Percentiles rank a stretch among this genome's conserved stretches.
phyloP scores from a whole-genome alignment of 768 basidiomycete species.

The Termitomyces sp. region DNA sequence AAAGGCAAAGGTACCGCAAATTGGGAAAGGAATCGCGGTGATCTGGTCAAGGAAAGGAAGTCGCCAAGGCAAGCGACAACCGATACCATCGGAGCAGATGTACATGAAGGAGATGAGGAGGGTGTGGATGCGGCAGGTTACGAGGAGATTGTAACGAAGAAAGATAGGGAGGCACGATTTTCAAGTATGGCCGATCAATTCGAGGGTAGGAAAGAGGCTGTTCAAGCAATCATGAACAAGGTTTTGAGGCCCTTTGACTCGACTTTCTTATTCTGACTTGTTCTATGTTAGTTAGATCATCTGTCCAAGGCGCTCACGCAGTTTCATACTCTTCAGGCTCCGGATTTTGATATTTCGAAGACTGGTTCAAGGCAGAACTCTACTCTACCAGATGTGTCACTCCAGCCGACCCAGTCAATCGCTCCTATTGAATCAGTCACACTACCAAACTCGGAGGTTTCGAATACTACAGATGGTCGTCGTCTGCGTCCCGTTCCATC shows the following conservation, averaged over 20 bases:
- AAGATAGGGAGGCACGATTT: conserved; percentile 63
- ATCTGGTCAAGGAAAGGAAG: conserved; percentile 5
- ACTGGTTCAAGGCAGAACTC: conserved; percentile 12
- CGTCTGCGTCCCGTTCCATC: neutral
- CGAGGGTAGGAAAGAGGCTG: conserved; percentile 60
- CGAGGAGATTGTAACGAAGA: conserved; percentile 49
- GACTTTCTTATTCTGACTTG: neutral
- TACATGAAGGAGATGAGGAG: conserved; percentile 40
- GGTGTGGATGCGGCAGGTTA: conserved; percentile 44
- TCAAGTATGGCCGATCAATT: conserved; percentile 62
- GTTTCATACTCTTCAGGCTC: conserved; percentile 44
- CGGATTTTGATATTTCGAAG: conserved; percentile 34
- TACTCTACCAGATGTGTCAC: conserved; percentile 11
- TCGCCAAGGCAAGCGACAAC: conserved; percentile 10
- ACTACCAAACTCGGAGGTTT: neutral
- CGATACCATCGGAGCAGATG: conserved; percentile 20
- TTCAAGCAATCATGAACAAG: conserved; percentile 70
- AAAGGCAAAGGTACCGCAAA: conserved; percentile 14
- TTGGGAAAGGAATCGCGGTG: conserved; percentile 6
- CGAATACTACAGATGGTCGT: neutral
- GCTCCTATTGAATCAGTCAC: conserved; percentile 5
- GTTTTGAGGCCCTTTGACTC: conserved; percentile 24
- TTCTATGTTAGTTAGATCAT: conserved; percentile 45
- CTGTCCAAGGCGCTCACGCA: conserved; percentile 44
- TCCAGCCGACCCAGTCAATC: neutral